These are phyloP conservation scores for Gossypium sturtianum DNA, from an alignment of 345 rosid species.

Conservation along the genomic window DNA sequence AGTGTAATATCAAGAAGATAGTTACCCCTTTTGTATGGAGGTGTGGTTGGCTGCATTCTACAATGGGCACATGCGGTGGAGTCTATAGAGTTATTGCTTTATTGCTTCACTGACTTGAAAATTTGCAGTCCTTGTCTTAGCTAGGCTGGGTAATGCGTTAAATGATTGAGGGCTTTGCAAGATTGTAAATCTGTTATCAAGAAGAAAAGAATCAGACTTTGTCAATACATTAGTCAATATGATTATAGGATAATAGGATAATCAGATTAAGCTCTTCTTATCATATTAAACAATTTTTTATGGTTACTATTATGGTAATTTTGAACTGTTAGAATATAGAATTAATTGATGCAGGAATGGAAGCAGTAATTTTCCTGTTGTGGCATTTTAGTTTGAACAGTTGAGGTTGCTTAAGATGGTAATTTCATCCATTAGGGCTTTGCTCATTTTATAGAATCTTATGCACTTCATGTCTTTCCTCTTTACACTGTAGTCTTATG, in stretches of 20 bases:
- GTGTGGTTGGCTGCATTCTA: background rate
- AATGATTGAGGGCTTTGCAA: background rate
- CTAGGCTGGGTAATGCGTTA: background rate
- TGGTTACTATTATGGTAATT: background rate
- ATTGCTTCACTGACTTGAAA: background rate
- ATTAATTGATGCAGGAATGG: background rate
- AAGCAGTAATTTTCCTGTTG: background rate
- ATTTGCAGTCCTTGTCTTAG: background rate
- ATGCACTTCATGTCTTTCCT: background rate
- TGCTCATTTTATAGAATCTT: background rate
- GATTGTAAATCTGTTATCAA: background rate
- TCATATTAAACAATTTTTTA: background rate
- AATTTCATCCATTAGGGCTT: background rate
- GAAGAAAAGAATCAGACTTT: background rate
- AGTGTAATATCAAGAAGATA: background rate
- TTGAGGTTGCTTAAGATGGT: background rate
- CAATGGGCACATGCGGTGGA: background rate
- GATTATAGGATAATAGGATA: background rate
- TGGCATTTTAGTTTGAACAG: background rate
- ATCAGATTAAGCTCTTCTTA: background rate
- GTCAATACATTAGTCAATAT: background rate
- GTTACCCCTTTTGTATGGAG: background rate
- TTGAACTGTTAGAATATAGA: background rate
- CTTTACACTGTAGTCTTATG: background rate
- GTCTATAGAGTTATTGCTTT: background rate